Evolutionary conservation across 2,329 filamentous ascomycete species (phyloP).

Genomic region (Pyrenochaeta sp.): DNA sequence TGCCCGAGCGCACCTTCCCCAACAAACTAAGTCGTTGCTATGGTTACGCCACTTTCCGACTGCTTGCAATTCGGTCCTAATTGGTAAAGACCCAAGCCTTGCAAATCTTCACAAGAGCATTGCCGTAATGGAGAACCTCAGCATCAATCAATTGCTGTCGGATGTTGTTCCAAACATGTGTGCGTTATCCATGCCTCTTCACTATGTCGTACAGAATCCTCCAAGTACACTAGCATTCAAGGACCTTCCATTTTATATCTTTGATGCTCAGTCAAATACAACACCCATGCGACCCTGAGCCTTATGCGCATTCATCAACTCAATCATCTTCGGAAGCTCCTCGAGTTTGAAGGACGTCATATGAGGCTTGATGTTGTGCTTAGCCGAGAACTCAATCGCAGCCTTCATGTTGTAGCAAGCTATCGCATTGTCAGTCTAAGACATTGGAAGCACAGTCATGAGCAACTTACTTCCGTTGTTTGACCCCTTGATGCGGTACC

Average conservation of each 20-base stretch:
- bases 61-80: too few relatives aligned
- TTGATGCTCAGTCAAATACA: constrained; percentile 27
- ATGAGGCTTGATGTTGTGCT: constrained; percentile 44
- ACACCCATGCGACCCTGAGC: constrained; percentile 44
- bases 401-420: constrained; percentile 46
- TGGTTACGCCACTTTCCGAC: neutral
- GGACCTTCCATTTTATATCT: neutral
- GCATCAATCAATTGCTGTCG: neutral
- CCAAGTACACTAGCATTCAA: neutral
- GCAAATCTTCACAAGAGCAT: too few relatives aligned
- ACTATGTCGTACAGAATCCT: neutral
- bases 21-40: constrained; percentile 24
- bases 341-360: constrained; percentile 40
- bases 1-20: constrained; percentile 26
- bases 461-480: constrained; percentile 45
- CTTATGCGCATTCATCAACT: constrained; percentile 44
- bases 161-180: neutral
- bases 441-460: constrained; percentile 47
- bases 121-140: too few relatives aligned
- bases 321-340: constrained; percentile 47
- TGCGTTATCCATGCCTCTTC: neutral
- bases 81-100: too few relatives aligned
- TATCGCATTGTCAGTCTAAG: constrained; percentile 55
- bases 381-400: constrained; percentile 45
- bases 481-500: constrained; percentile 38